A percentile compares a stretch with the other conserved stretches of the same genome.
Conservation (phyloP, 1,284 basidiomycete species). For the Tilletia walkeri region DNA sequence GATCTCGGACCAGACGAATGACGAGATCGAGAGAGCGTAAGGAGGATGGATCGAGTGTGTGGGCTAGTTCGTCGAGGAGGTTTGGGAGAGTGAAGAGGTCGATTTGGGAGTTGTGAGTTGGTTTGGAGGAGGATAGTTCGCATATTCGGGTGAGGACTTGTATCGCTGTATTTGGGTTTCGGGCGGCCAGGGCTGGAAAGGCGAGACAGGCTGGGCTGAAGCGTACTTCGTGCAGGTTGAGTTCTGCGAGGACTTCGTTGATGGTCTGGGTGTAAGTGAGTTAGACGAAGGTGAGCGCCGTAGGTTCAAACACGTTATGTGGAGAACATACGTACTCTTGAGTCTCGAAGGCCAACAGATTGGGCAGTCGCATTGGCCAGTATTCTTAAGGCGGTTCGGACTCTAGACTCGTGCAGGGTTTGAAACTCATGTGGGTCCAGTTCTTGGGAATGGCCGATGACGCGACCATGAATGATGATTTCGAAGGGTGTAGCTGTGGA, state of each 20-base stretch:
- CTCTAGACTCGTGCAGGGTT: neutral
- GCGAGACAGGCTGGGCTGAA: slow-evolving; percentile 5
- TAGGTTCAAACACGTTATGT: no score
- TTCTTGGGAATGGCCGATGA: neutral
- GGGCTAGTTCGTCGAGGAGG: slow-evolving; percentile 1
- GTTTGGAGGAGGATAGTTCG: neutral
- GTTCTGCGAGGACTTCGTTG: slow-evolving; percentile 2
- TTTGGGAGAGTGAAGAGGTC: neutral
- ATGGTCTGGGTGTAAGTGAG: neutral
- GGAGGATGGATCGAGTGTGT: neutral
- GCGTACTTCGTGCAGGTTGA: neutral
- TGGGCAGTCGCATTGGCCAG: neutral
- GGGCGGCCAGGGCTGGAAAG: neutral
- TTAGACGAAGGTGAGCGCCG: no score
- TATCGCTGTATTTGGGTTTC: neutral
- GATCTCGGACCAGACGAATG: neutral
- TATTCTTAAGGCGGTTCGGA: neutral
- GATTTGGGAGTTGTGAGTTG: neutral
- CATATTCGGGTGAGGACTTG: neutral
- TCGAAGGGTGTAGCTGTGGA: neutral
- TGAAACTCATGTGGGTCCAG: neutral
- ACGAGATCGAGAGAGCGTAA: slow-evolving; percentile 1
- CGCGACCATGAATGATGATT: neutral
- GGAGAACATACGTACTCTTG: neutral
- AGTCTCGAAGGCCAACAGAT: neutral